Evolutionary conservation across 495 filamentous ascomycete species (phyloP), one percentile per base, ranked within the genome.

Genomic region (Penicillium desertorum): DNA sequence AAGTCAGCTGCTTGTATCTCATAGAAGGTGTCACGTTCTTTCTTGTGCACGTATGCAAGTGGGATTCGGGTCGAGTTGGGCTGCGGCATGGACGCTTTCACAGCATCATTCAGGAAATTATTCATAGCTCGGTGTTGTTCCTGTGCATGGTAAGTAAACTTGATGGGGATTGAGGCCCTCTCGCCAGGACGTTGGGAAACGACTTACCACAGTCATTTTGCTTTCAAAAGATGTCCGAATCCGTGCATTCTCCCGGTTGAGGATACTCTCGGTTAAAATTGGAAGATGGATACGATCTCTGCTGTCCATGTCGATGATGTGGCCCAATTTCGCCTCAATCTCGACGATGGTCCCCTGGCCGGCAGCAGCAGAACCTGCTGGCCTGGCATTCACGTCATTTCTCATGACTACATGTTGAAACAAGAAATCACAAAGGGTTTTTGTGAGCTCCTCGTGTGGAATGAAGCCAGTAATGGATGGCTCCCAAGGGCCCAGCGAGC

Each of bases 311-410:
- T 92, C 86, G 41, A 96, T 81, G 16, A 96, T 71, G 42, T 82
- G 85, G 48, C 93, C 93, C 17, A 98, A 70, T 69, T 96, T 97
- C 9, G 91, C 92, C 73, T 97, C 92, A 54, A 97, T 88, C 71
- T 97, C 92, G 39, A 96, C 80, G 54, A 90, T 80, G n/a, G 88
- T 81, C 5, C 83, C 85, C 51, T 87, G 83, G 23, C 80, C 79
- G 9, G 60, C 60, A 5, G 82, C 71, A 57, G 80, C 79, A 27
- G 74, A 72, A 27, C 76, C 79, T 14, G 74, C 70, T 9, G 73
- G 67, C 17, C 68, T 76, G 12, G 74, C 69, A 11, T 66, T 74
- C n/a, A 82, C 74, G 55, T 84, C 81, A 14, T 78, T 72, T 52
- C 83, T 79, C 5, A 76, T 57, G 12, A 93, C 82, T 29, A 95